These are phyloP conservation scores for Cystobasidium pallidum DNA, from an alignment of 1,284 basidiomycete species.

Conservation along the genomic window DNA sequence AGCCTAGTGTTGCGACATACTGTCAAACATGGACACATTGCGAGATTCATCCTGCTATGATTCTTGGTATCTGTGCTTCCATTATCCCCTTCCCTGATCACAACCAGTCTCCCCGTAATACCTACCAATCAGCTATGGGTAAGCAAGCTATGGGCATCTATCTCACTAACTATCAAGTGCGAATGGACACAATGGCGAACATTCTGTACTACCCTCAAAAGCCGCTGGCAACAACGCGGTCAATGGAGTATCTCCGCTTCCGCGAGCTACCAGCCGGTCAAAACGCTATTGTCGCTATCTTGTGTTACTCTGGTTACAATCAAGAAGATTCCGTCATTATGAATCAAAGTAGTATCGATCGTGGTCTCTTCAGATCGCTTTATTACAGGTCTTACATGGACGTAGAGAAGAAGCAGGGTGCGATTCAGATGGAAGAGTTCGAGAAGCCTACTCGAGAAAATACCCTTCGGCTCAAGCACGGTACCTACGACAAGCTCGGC, in stretches of 20 bases:
- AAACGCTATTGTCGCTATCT: constrained; percentile 96
- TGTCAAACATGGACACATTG: constrained; percentile 94
- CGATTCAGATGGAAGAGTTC: constrained; percentile 91
- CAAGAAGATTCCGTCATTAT: constrained; percentile 99
- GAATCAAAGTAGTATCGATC: constrained; percentile 98
- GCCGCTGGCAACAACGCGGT: constrained; percentile 94
- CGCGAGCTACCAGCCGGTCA: constrained; percentile 95
- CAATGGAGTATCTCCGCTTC: constrained; percentile 99
- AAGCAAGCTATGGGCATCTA: constrained; percentile 99
- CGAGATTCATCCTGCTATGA: constrained; percentile 99
- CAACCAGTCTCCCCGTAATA: constrained; percentile 98
- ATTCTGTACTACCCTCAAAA: constrained; percentile 99
- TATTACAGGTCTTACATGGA: constrained; percentile 98
- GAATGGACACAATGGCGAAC: constrained; percentile 98
- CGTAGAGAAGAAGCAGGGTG: constrained; percentile 94
- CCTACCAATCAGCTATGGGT: constrained; percentile 99
- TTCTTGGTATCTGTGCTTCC: constrained; percentile 94
- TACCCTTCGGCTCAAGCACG: constrained; percentile 95
- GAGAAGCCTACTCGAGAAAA: constrained; percentile 94
- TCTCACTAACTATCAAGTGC: constrained; percentile 93
- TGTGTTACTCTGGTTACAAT: constrained; percentile 99
- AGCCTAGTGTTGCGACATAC: constrained; percentile 67
- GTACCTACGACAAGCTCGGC: constrained; percentile 97
- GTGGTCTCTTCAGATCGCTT: constrained; percentile 96
- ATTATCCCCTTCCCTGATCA: constrained; percentile 99